Base-by-base conservation (phyloP, 2,329 filamentous ascomycete species). In the Aspergillus neoniger region DNA sequence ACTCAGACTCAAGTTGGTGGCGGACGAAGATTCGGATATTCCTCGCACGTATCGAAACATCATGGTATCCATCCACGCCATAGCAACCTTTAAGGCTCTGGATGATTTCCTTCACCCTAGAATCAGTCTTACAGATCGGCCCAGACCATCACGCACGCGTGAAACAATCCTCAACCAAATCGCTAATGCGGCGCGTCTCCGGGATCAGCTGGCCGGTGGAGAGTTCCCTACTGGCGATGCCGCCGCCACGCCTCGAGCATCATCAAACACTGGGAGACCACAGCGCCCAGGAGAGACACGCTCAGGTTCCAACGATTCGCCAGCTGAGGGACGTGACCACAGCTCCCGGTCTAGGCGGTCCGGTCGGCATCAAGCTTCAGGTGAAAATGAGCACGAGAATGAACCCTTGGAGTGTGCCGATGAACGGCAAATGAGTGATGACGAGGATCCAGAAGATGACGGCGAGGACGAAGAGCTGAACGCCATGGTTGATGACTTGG, bases 61-160 rank as follows among this genome's bases (percentile, higher is more conserved):
- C 64, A 97, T 97, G 90, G 95, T 99, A 1, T 96, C 92, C 0
- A 99, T 99, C 59, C 95, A 99, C 74, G 95, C 95, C 15, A 98
- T 99, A 70, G 94, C 95, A 2, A 98, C 93, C 0, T 98, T 99
- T 81, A 98, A 97, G 75, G 91, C 94, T 0, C 80, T 99, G 23
- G 95, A 98, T 72, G 95, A 99, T 73, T 99, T 98, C 74, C 83
- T 99, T 47, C 88, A 95, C 39, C 95, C 95, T 7, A 86, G 94
- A 62, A 96, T 99, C 61, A 92, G 84, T 69, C 75, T 95, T 14
- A 87, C 90, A 3, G 92, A 96, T 64, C 86, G 91, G 19, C 86
- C 90, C 12, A 84, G 88, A 47, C 81, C 80, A 9, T 82, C 84
- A 30, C 84, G 89, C 63, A 79, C 78, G 64, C 80, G 79, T 73